These are phyloP conservation scores for Pyrenophora graminea DNA, from an alignment of 2,329 filamentous ascomycete genomes.

Conservation along the genomic window DNA sequence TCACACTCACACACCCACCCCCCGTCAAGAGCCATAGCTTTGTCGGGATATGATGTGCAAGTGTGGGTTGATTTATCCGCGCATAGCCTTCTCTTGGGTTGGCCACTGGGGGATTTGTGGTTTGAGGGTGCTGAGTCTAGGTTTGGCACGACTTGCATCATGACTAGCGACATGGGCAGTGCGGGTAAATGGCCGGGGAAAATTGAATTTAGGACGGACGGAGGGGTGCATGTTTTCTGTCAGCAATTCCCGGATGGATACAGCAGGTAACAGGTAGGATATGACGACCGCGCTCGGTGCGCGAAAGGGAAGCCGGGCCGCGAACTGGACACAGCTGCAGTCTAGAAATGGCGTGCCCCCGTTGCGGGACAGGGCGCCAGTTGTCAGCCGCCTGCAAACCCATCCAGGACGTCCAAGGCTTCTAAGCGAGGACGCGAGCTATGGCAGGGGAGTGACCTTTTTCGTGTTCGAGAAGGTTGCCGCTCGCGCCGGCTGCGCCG, in stretches of 20 bases:
- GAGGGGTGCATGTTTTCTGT: constrained; percentile 21
- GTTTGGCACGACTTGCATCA: constrained; percentile 3
- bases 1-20: constrained; percentile 15
- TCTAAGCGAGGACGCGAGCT: constrained; percentile 8
- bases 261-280: constrained; percentile 1
- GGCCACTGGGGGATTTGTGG: constrained; percentile 12
- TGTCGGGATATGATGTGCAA: constrained; percentile 26
- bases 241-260: constrained; percentile 16
- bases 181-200: constrained; percentile 40
- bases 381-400: constrained; percentile 6
- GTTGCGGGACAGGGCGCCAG: constrained; percentile 1
- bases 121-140: constrained; percentile 21
- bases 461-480: constrained; percentile 11
- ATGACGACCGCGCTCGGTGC: constrained; percentile 9
- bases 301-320: constrained; percentile 3
- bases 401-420: background rate
- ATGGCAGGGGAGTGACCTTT: constrained; percentile 9
- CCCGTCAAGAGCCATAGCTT: background rate
- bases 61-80: constrained; percentile 25
- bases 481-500: constrained; percentile 15
- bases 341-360: background rate
- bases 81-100: constrained; percentile 18
- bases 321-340: background rate
- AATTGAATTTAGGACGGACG: constrained; percentile 28
- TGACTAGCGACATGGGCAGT: constrained; percentile 24